A percentile compares a stretch with the other conserved stretches of the same genome.
These are phyloP conservation scores for Exophiala sp. DNA, from an alignment of 2,329 filamentous ascomycete species.

Conservation along the genomic window DNA sequence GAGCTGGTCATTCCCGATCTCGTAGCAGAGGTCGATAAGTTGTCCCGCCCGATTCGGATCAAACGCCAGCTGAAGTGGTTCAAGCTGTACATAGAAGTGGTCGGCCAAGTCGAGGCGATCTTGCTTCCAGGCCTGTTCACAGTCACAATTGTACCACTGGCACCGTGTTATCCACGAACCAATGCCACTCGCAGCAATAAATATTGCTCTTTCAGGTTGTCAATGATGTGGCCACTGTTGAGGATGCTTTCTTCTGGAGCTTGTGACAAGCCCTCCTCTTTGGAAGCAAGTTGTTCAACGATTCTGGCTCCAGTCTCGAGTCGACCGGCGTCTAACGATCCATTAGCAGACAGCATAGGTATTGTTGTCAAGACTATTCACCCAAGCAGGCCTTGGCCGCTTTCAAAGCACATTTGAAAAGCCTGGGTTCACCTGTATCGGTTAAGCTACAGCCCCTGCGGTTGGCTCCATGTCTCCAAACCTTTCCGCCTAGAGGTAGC, in stretches of 20 bases:
- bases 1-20: slow-evolving; percentile 61
- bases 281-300: slow-evolving; percentile 56
- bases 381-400: slow-evolving; percentile 56
- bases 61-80: slow-evolving; percentile 35
- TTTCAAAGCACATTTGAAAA: slow-evolving; percentile 64
- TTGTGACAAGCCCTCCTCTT: slow-evolving; percentile 4
- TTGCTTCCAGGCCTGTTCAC: slow-evolving; percentile 65
- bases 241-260: neutral
- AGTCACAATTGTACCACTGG: neutral
- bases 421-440: slow-evolving; percentile 45
- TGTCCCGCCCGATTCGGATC: slow-evolving; percentile 52
- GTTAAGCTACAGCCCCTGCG: slow-evolving; percentile 12
- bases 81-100: slow-evolving; percentile 62
- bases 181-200: slow-evolving; percentile 59
- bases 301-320: slow-evolving; percentile 54
- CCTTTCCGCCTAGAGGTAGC: slow-evolving; percentile 30
- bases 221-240: slow-evolving; percentile 7
- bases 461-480: neutral
- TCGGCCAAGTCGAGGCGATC: slow-evolving; percentile 69
- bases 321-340: slow-evolving; percentile 34
- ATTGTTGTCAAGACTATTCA: neutral
- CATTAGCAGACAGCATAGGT: neutral
- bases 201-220: slow-evolving; percentile 46
- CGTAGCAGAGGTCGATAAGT: slow-evolving; percentile 62
- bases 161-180: slow-evolving; percentile 43